Evolutionary conservation across 2,329 filamentous ascomycete species (phyloP), one percentile per base, ranked within the genome.

Genomic region (Aspergillus alliaceus): DNA sequence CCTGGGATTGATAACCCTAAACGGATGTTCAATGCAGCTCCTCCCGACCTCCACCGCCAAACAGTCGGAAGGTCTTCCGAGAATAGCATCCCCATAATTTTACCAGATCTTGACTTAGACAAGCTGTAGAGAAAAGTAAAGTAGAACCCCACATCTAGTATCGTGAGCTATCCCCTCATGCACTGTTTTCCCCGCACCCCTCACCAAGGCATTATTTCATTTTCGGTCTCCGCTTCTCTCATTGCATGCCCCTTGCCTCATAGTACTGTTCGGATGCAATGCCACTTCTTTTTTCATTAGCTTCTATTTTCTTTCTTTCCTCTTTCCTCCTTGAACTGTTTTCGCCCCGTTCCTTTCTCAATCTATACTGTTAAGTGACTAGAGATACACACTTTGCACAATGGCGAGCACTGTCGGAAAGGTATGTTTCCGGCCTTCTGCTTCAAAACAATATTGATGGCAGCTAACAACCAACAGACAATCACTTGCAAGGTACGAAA

Each of bases 401-500:
- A 56, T 56, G 54, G 54, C 54, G 27, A 42, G 39, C 39, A 56
- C 54, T 44, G 49, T 56, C 34, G 54, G 54, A 52, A 42, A 56
- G 54, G 54, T 56, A 48, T 7, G 31, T 47, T 31, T 12, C 24
- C 20, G n/a, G n/a, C n/a, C n/a, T n/a, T n/a, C n/a, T n/a, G n/a
- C 39, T 20, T n/a, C 15, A 22, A n/a, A 7, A n/a, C 52, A 24
- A 42, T 35, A n/a, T 44, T n/a, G n/a, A n/a, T n/a, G n/a, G n/a
- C n/a, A n/a, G n/a, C n/a, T n/a, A n/a, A n/a, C n/a, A n/a, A n/a
- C n/a, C 35, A 27, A 24, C 39, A 97, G 91, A 91, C 90, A 69
- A 96, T 96, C 75, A 96, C 88, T 70, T 97, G 93, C 86, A 93
- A 95, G 79, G 83, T 84, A 73, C n/a, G n/a, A 55, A n/a, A n/a